Evolutionary conservation across 176 grass and related monocot genomes (phyloP).

Genomic region (Bromus sterilis): DNA sequence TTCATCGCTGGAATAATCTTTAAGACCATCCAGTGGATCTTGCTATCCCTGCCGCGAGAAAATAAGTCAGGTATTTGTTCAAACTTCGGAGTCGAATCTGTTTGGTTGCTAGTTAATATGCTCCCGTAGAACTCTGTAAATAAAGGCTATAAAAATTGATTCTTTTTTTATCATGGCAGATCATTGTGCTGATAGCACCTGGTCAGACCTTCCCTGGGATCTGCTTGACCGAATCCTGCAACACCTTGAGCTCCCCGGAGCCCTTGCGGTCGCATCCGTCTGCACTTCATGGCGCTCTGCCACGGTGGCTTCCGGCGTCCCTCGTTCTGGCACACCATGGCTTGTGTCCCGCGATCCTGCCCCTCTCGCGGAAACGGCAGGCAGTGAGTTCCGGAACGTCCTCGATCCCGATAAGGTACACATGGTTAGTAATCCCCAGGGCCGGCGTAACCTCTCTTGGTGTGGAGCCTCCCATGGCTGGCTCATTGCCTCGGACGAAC

Average conservation of each 20-base stretch:
- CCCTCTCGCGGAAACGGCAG: neutral
- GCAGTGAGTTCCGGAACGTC: neutral
- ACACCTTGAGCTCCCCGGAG: neutral
- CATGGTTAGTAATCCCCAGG: neutral
- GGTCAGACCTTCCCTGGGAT: neutral
- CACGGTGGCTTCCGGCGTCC: neutral
- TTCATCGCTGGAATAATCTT: too few species aligned
- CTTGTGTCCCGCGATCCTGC: neutral
- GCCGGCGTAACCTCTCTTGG: neutral
- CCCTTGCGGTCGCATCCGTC: neutral
- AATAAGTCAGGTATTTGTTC: too few species aligned
- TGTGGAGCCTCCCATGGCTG: constrained; percentile 9
- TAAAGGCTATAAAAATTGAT: too few species aligned
- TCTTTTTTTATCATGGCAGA: neutral
- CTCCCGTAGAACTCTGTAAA: too few species aligned
- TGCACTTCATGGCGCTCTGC: neutral
- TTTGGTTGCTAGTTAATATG: too few species aligned
- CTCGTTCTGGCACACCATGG: neutral
- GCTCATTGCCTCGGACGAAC: neutral
- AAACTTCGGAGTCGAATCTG: too few species aligned
- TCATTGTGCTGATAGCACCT: neutral
- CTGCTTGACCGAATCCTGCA: neutral
- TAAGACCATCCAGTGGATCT: too few species aligned
- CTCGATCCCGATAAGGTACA: neutral
- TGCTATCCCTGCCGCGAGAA: too few species aligned